phyloP scores from a whole-genome alignment of 331 rosid species.

The Rosa hybrid region DNA sequence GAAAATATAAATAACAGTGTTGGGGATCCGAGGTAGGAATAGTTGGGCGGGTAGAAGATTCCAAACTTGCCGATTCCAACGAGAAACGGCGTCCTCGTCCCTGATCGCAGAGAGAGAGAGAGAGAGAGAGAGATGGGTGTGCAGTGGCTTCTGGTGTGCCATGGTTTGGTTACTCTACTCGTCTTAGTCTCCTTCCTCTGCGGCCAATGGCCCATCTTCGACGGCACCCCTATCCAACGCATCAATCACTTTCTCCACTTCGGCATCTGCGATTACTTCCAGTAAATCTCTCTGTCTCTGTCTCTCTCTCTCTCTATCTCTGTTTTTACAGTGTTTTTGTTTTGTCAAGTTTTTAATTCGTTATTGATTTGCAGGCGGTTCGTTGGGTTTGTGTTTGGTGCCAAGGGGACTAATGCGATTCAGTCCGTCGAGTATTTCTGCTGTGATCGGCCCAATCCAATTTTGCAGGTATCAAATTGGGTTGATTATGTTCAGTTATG shows the following conservation, averaged over 20 bases:
- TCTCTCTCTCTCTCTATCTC: conserved; percentile 8
- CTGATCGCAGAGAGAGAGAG: background rate
- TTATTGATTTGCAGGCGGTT: conserved; percentile 56
- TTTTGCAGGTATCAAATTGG: conserved; percentile 58
- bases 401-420: conserved; percentile 56
- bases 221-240: conserved; percentile 85
- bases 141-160: conserved; percentile 71
- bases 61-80: background rate
- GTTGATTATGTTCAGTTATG: conserved; percentile 2
- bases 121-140: conserved; percentile 47
- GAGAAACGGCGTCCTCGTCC: background rate
- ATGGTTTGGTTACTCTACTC: conserved; percentile 59
- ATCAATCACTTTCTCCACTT: conserved; percentile 65
- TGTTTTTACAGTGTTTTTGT: background rate
- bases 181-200: conserved; percentile 79
- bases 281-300: conserved; percentile 39
- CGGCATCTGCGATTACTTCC: conserved; percentile 84
- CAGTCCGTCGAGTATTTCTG: conserved; percentile 71
- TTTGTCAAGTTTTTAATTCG: background rate
- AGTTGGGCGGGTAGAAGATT: background rate
- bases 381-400: conserved; percentile 63
- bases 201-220: conserved; percentile 95
- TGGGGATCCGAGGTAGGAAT: background rate
- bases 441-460: conserved; percentile 94
- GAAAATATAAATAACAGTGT: background rate